These are phyloP conservation scores for Russula lepida DNA, from an alignment of 768 basidiomycete genomes.

Conservation along the genomic window DNA sequence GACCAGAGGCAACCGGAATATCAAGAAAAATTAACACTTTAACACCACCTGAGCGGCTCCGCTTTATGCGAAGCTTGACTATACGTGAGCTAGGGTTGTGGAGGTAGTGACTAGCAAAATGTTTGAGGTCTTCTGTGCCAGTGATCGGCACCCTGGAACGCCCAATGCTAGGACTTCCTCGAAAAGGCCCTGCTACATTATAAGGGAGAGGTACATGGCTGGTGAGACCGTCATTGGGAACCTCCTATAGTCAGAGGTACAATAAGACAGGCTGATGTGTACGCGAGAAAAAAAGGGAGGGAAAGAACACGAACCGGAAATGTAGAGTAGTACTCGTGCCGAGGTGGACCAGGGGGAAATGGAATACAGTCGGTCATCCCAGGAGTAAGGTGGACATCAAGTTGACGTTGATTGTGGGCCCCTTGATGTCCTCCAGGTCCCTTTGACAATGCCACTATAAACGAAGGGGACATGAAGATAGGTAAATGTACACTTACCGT, in stretches of 20 bases:
- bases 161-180: not conserved
- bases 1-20: too few relatives aligned
- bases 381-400: not conserved
- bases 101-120: not conserved
- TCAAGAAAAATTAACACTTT: too few relatives aligned
- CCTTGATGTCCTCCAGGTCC: not conserved
- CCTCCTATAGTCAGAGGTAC: not conserved
- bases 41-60: not conserved
- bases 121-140: not conserved
- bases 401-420: not conserved
- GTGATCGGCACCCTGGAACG: too few relatives aligned
- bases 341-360: not conserved
- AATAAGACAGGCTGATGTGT: not conserved
- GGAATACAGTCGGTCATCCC: not conserved
- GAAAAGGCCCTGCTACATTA: not conserved
- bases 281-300: not conserved
- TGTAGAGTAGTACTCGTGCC: too few relatives aligned
- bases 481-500: not conserved
- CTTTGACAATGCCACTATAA: not conserved
- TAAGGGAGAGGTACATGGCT: not conserved
- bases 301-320: not conserved
- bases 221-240: too few relatives aligned
- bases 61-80: not conserved
- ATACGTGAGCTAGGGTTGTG: not conserved
- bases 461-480: not conserved